Evolutionary conservation across 352 stramenopile genomes (phyloP).

Genomic region (Thalassiosira exigua): DNA sequence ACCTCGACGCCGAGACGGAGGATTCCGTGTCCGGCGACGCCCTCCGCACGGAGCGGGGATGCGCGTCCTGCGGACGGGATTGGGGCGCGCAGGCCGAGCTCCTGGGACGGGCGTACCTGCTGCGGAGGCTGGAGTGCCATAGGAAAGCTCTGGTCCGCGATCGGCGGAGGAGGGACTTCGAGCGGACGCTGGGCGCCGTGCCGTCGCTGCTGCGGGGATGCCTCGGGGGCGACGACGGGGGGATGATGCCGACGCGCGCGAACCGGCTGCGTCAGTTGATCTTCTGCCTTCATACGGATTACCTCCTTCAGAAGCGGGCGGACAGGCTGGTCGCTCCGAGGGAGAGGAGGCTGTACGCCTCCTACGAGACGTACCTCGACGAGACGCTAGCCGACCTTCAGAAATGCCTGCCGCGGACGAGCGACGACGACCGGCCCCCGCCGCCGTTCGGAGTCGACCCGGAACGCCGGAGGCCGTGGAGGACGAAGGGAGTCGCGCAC

Average conservation of each 20-base stretch:
- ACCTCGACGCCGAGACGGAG: conserved; percentile 53
- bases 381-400: conserved; percentile 20
- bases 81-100: conserved; percentile 67
- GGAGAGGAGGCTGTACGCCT: conserved; percentile 8
- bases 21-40: conserved; percentile 31
- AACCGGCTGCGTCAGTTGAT: conserved; percentile 25
- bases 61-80: conserved; percentile 38
- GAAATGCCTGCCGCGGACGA: conserved; percentile 11
- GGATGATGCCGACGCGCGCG: neutral
- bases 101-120: conserved; percentile 57
- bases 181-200: conserved; percentile 9
- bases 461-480: neutral
- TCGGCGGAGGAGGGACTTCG: conserved; percentile 19
- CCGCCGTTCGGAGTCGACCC: neutral
- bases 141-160: conserved; percentile 12
- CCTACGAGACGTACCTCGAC: conserved; percentile 27
- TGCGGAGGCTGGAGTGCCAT: conserved; percentile 45
- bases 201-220: conserved; percentile 18
- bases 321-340: conserved; percentile 15
- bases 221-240: neutral
- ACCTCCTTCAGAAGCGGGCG: conserved; percentile 17
- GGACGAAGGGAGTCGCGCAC: conserved; percentile 1
- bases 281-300: conserved; percentile 24
- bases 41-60: conserved; percentile 60
- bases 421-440: neutral